Conservation (phyloP, 768 basidiomycete species). For the Leccinum subtestaceum region DNA sequence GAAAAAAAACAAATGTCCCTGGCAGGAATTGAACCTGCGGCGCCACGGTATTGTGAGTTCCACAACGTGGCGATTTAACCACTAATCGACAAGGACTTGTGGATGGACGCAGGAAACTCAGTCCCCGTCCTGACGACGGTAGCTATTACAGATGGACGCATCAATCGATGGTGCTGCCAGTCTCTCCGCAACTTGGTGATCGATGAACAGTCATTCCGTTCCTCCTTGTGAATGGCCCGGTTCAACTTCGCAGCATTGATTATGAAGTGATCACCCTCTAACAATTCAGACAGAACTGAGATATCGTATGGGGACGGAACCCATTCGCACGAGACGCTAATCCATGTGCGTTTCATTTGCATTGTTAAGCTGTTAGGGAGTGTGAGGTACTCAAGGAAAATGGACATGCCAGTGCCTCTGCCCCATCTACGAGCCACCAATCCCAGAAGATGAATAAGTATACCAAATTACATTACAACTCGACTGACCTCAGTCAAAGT, state of each 20-base stretch:
- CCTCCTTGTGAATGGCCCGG: too few relatives aligned
- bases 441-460: neutral
- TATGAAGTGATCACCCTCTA: neutral
- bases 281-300: neutral
- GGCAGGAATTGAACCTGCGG: slow-evolving; percentile 38
- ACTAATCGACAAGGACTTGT: slow-evolving; percentile 42
- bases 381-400: neutral
- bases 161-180: neutral
- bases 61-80: slow-evolving; percentile 44
- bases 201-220: too few relatives aligned
- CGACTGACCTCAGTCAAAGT: neutral
- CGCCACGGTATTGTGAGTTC: slow-evolving; percentile 34
- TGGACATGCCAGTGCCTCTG: neutral
- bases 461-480: neutral
- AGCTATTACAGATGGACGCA: neutral
- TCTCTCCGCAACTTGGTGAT: too few relatives aligned
- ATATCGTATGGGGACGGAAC: neutral
- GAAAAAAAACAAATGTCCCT: slow-evolving; percentile 29
- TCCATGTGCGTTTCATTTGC: neutral
- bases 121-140: neutral
- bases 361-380: neutral
- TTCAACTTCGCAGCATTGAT: neutral
- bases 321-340: neutral
- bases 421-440: neutral
- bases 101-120: slow-evolving; percentile 16